Percentiles rank a stretch among this genome's conserved stretches.
Evolutionary conservation across 2,329 filamentous ascomycete species (phyloP).

Genomic region (Fusarium miscanthi): DNA sequence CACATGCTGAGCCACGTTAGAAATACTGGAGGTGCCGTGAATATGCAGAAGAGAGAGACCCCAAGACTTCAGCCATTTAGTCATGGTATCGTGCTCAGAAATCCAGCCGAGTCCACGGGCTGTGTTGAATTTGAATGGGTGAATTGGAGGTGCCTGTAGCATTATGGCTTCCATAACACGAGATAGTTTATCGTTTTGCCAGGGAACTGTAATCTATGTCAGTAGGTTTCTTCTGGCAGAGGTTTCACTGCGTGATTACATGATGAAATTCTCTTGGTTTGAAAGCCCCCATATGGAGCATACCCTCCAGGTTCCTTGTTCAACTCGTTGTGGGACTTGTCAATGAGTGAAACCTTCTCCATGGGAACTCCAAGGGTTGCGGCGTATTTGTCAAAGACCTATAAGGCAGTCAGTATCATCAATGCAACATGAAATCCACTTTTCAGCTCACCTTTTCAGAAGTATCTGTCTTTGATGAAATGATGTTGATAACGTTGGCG

Average conservation of each 20-base stretch:
- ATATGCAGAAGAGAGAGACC: background rate
- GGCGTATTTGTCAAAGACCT: background rate
- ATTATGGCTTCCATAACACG: background rate
- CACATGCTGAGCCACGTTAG: background rate
- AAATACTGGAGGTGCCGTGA: background rate
- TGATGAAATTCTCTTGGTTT: background rate
- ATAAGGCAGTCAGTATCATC: background rate
- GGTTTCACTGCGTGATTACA: background rate
- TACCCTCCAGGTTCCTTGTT: background rate
- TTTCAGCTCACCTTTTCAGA: background rate
- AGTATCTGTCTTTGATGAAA: background rate
- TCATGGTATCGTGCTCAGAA: background rate
- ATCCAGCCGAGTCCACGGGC: background rate
- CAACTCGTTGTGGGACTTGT: background rate
- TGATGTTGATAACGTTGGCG: background rate
- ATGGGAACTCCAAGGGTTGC: background rate
- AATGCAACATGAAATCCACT: rapidly evolving
- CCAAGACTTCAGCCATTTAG: background rate
- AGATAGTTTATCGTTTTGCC: background rate
- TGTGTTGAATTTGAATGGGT: background rate
- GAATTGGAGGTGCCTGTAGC: background rate
- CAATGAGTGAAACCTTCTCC: background rate
- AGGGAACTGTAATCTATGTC: background rate
- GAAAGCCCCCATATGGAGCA: background rate
- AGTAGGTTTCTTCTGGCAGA: rapidly evolving